Evolutionary conservation across 768 basidiomycete species (phyloP), one percentile per base, ranked within the genome.

Genomic region (Kwoniella europaea): DNA sequence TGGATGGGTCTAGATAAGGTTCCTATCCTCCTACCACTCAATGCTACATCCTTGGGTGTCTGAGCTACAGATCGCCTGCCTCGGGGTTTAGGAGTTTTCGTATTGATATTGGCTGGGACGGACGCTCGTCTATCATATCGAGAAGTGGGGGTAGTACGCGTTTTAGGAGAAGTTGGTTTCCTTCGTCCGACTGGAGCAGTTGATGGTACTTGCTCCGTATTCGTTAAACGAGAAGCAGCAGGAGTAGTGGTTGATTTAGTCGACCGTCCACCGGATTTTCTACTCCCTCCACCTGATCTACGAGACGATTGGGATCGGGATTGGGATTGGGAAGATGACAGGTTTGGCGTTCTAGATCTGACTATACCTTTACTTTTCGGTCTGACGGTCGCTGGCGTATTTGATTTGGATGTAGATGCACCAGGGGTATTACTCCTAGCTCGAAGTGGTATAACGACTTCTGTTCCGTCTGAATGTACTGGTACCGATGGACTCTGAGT

Each of bases 21-120:
- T 16, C 71, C 71, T 10, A 72, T 18, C 43, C 55, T 72, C 35
- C 68, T 70, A 5, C 68, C 68, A 27, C 67, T 64, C 9, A 72
- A 57, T 6, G 71, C 71, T 24, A 57, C 13, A 29, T 58, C 63
- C 20, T 44, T 56, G 1, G 71, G 71, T 4, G 71, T 72, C 65
- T 67, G 66, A 35, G 57, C 60, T 35, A 59, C 27, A 27, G 67
- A 63, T 24, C 57, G 59, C 41, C 71, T 60, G 5, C 55, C 22
- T 57, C 55, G 22, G 18, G 10, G 29, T 42, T 54, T 44, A 20
- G 71, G 67, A 5, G 67, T 65, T 35, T 0, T 35, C 1, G 35
- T 35, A 35, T 59, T 64, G 24, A n/a, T 27, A n/a, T 46, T 46
- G 7, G 54, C 59, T 2, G 59, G 20, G 9, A 46, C 53, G 3